Conservation (phyloP, 352 stramenopile genomes). For the Plasmopara muralis region DNA sequence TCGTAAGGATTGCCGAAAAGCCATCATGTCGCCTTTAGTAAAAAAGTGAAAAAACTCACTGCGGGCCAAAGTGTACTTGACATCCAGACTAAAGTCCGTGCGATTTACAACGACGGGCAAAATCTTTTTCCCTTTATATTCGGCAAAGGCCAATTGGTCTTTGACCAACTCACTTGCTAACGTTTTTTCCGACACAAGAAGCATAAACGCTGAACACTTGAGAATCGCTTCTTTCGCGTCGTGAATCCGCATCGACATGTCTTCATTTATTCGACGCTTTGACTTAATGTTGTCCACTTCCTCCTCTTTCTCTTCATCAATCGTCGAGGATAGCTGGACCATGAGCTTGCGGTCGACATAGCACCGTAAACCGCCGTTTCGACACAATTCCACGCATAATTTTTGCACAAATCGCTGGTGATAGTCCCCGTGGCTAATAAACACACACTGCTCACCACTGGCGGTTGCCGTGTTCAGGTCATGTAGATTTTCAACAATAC, state of each 20-base stretch:
- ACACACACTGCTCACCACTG: slow-evolving; percentile 70
- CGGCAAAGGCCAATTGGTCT: slow-evolving; percentile 74
- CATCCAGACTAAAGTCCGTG: slow-evolving; percentile 57
- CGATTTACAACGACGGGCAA: slow-evolving; percentile 63
- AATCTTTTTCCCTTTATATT: slow-evolving; percentile 82
- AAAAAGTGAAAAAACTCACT: slow-evolving; percentile 82
- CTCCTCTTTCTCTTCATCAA: slow-evolving; percentile 26
- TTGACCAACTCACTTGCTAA: slow-evolving; percentile 62
- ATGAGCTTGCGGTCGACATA: slow-evolving; percentile 58
- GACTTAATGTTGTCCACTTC: slow-evolving; percentile 9
- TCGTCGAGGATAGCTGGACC: slow-evolving; percentile 18
- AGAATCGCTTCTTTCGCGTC: slow-evolving; percentile 78
- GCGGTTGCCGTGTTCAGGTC: slow-evolving; percentile 45
- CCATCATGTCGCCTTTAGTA: slow-evolving; percentile 69
- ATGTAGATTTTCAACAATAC: slow-evolving; percentile 53
- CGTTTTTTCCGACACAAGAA: slow-evolving; percentile 73
- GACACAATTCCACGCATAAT: slow-evolving; percentile 61
- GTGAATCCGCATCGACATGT: slow-evolving; percentile 67
- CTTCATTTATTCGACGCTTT: slow-evolving; percentile 26
- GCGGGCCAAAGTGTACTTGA: slow-evolving; percentile 74
- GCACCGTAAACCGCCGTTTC: slow-evolving; percentile 53
- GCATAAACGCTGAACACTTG: slow-evolving; percentile 68
- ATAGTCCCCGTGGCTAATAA: slow-evolving; percentile 75
- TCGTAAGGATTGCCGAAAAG: slow-evolving; percentile 56
- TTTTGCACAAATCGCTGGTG: slow-evolving; percentile 68